A percentile compares a stretch with the other conserved stretches of the same genome.
Conservation (phyloP, 805 yeast genomes). For the Sporopachydermia lactativora region DNA sequence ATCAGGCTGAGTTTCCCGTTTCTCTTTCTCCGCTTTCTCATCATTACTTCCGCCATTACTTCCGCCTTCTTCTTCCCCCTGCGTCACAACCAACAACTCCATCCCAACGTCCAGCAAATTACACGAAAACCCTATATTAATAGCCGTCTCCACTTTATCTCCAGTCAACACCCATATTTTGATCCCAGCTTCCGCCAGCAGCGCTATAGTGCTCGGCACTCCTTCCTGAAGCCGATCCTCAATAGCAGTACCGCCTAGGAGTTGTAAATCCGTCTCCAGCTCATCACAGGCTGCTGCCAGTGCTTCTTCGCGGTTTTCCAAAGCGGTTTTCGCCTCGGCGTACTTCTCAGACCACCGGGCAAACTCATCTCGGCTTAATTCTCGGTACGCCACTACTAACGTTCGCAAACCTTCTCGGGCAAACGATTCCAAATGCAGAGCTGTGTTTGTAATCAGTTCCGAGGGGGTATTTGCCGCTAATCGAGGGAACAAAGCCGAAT, state of each 20-base stretch:
- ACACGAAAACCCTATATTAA: conserved; percentile 71
- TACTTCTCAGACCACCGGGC: conserved; percentile 40
- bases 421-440: conserved; percentile 47
- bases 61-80: conserved; percentile 21
- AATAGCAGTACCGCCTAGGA: conserved; percentile 72
- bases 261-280: conserved; percentile 39
- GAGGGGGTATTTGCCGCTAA: conserved; percentile 25
- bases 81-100: conserved; percentile 49
- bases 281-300: conserved; percentile 42
- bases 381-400: conserved; percentile 50
- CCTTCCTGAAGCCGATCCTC: conserved; percentile 71
- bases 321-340: conserved; percentile 40
- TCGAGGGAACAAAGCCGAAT: conserved; percentile 46
- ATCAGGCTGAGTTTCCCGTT: too few species aligned
- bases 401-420: conserved; percentile 74
- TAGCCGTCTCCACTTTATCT: conserved; percentile 73
- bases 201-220: conserved; percentile 59
- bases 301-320: conserved; percentile 42
- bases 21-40: conserved; percentile 14
- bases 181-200: conserved; percentile 57
- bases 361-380: conserved; percentile 31
- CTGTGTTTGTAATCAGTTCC: conserved; percentile 38
- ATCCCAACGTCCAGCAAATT: conserved; percentile 52
- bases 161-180: conserved; percentile 79
- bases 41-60: conserved; percentile 3